phyloP scores from a whole-genome alignment of 1,284 basidiomycete genomes.

The Trichosporon coremiiforme region DNA sequence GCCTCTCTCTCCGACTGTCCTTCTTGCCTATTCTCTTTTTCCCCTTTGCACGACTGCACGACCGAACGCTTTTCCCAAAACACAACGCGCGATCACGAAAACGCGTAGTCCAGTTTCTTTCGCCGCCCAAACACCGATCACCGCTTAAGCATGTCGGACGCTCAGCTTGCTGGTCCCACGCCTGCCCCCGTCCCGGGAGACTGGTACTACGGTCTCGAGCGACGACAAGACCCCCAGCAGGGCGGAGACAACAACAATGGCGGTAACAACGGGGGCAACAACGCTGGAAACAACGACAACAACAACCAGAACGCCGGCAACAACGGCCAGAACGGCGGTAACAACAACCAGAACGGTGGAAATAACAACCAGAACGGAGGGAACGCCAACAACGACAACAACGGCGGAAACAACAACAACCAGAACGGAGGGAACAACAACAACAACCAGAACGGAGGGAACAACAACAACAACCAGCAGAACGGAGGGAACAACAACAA shows the following conservation, averaged over 20 bases:
- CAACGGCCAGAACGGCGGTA: neutral
- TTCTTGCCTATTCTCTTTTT: neutral
- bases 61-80: neutral
- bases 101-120: neutral
- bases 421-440: too few species aligned
- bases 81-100: neutral
- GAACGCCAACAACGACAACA: too few species aligned
- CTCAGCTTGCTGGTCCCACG: conserved; percentile 13
- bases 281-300: conserved; percentile 5
- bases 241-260: neutral
- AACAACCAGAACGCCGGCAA: conserved; percentile 5
- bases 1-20: neutral
- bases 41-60: neutral
- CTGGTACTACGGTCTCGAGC: conserved; percentile 11
- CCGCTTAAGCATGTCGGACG: neutral
- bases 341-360: too few species aligned
- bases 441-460: too few species aligned
- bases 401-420: too few species aligned
- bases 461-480: too few species aligned
- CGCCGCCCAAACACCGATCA: conserved; percentile 8
- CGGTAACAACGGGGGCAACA: neutral
- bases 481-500: neutral
- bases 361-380: too few species aligned
- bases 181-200: conserved; percentile 2
- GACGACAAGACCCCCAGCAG: conserved; percentile 13